Conservation (phyloP, 805 yeast species). For the Cyberlindnera samutprakarnensis region DNA sequence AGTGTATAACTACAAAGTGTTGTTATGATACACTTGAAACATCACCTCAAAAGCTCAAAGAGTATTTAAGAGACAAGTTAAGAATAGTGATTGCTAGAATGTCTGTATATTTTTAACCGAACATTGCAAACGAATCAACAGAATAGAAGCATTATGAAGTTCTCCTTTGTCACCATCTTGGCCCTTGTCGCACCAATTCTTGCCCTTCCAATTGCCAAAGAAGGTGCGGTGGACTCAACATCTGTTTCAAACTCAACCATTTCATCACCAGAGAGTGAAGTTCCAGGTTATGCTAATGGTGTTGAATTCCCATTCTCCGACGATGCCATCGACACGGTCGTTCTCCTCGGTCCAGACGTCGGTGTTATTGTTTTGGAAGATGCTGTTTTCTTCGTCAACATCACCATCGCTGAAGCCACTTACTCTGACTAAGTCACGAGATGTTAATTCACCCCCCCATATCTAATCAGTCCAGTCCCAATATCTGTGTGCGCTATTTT, state of each 20-base stretch:
- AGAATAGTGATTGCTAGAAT: no score
- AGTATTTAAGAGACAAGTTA: no score
- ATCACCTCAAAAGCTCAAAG: no score
- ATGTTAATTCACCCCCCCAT: no score
- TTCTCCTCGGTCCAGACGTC: conserved; percentile 3
- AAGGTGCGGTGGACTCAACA: not conserved
- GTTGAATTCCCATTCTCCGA: conserved; percentile 5
- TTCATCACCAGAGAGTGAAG: not conserved
- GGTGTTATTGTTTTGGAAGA: conserved; percentile 5
- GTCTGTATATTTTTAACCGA: no score
- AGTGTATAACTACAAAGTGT: no score
- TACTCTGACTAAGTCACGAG: not conserved
- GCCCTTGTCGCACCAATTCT: not conserved
- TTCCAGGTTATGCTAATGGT: not conserved
- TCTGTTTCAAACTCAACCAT: not conserved
- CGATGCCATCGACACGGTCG: conserved; percentile 3
- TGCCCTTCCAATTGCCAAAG: conserved; percentile 1
- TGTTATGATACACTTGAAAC: no score
- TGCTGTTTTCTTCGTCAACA: conserved; percentile 7
- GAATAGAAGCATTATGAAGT: no score
- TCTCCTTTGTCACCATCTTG: not conserved
- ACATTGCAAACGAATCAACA: no score
- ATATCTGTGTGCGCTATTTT: not conserved
- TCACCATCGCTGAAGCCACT: conserved; percentile 6
- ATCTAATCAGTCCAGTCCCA: no score